phyloP scores from a whole-genome alignment of 208 protist species.

The Novymonas esmeraldas region DNA sequence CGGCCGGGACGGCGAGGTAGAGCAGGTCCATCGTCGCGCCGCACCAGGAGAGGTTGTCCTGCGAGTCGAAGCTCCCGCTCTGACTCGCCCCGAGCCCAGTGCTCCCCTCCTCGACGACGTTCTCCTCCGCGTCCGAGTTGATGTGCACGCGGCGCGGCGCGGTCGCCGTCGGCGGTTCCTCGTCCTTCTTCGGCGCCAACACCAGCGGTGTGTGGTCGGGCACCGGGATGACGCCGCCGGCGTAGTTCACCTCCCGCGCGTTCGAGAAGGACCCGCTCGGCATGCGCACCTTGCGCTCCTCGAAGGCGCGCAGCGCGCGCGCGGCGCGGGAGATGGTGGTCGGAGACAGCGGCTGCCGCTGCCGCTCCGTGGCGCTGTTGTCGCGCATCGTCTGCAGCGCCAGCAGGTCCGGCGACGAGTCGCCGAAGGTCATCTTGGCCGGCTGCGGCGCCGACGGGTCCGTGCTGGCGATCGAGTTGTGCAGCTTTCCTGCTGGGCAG shows the following conservation, averaged over 20 bases:
- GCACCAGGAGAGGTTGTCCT: conserved; percentile 45
- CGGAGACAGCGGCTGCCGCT: conserved; percentile 38
- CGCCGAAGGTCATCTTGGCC: conserved; percentile 27
- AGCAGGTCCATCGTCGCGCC: conserved; percentile 56
- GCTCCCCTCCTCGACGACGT: conserved; percentile 10
- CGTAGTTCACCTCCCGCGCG: conserved; percentile 26
- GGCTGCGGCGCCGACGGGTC: conserved; percentile 6
- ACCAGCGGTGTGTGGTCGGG: conserved; percentile 42
- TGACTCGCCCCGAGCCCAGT: conserved; percentile 26
- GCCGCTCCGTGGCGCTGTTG: conserved; percentile 13
- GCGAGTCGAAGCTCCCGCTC: conserved; percentile 36
- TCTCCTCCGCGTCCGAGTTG: conserved; percentile 38
- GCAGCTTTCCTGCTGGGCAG: no score
- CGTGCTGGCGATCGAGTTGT: background rate
- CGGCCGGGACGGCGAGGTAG: conserved; percentile 64
- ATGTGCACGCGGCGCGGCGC: conserved; percentile 41
- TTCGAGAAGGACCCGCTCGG: conserved; percentile 38
- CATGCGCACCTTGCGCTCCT: conserved; percentile 50
- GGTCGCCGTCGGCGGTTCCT: background rate
- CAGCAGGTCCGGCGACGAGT: conserved; percentile 52
- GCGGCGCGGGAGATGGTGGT: conserved; percentile 46
- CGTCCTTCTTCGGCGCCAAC: conserved; percentile 18
- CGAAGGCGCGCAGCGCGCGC: conserved; percentile 39
- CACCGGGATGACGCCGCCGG: conserved; percentile 25
- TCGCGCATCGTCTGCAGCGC: conserved; percentile 54